A percentile compares a stretch with the other conserved stretches of the same genome.
These are phyloP conservation scores for Biscutella auriculata DNA, from an alignment of 441 rosid species.

Conservation along the genomic window DNA sequence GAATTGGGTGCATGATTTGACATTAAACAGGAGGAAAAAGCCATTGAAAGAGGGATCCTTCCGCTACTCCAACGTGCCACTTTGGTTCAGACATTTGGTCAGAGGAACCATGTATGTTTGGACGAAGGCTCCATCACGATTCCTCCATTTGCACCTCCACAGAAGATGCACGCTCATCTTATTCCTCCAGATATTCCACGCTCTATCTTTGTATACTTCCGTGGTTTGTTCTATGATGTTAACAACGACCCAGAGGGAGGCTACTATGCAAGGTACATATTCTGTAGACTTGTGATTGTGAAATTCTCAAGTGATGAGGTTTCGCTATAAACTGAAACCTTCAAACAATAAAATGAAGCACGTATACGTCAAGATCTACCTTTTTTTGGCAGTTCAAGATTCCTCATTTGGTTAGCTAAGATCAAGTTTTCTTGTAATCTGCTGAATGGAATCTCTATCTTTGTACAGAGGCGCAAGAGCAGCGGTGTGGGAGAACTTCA, in stretches of 20 bases:
- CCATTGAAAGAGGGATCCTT: slow-evolving; percentile 72
- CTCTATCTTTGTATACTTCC: slow-evolving; percentile 84
- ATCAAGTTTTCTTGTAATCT: not conserved
- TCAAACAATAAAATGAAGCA: not conserved
- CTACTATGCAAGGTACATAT: slow-evolving; percentile 72
- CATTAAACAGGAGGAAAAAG: slow-evolving; percentile 69
- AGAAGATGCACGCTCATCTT: slow-evolving; percentile 73
- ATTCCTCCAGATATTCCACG: slow-evolving; percentile 66
- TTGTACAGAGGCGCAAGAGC: slow-evolving; percentile 82
- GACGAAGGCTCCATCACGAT: slow-evolving; percentile 81
- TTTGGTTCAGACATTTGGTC: slow-evolving; percentile 89
- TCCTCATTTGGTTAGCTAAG: not conserved
- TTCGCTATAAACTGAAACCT: not conserved
- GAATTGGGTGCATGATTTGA: no score
- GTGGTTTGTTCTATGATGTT: slow-evolving; percentile 81
- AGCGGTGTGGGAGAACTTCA: slow-evolving; percentile 96
- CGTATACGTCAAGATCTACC: not conserved
- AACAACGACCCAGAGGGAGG: slow-evolving; percentile 95
- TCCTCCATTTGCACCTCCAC: slow-evolving; percentile 93
- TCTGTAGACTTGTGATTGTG: not conserved
- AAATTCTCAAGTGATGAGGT: not conserved
- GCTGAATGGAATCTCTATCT: slow-evolving; percentile 3
- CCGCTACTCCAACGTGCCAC: slow-evolving; percentile 66
- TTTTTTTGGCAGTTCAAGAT: not conserved
- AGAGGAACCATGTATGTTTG: slow-evolving; percentile 77